phyloP scores from a whole-genome alignment of 352 stramenopile species.

The Stramenopiles sp. region DNA sequence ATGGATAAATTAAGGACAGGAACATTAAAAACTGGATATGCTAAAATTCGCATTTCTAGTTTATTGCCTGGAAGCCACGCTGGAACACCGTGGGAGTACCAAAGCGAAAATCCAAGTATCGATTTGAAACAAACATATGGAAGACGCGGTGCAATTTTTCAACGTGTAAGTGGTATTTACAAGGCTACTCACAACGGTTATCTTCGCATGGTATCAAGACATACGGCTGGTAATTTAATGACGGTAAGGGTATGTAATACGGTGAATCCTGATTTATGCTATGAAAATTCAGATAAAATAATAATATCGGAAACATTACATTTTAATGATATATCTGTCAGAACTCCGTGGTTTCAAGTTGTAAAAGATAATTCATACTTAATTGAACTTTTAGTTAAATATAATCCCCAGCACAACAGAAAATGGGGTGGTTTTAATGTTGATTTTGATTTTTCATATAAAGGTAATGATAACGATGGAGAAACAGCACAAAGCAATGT shows the following conservation, averaged over 20 bases:
- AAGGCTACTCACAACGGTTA: background rate
- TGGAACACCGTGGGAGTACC: background rate
- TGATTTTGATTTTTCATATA: background rate
- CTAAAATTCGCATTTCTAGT: background rate
- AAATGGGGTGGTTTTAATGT: background rate
- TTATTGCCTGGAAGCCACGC: background rate
- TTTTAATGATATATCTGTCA: background rate
- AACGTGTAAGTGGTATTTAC: background rate
- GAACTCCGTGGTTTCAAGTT: background rate
- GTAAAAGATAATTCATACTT: background rate
- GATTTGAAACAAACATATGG: background rate
- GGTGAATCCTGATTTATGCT: background rate
- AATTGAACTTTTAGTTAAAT: background rate
- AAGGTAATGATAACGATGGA: background rate
- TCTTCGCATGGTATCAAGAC: background rate
- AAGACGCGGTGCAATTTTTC: background rate
- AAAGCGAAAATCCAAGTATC: background rate
- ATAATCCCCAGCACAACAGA: background rate
- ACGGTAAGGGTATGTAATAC: background rate
- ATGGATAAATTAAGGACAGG: background rate
- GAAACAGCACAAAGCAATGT: background rate
- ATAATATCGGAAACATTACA: background rate
- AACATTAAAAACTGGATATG: background rate
- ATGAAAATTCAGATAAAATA: background rate
- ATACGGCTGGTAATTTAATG: background rate